phyloP scores from a whole-genome alignment of 345 rosid species.

The Rhodamnia rubescens region DNA sequence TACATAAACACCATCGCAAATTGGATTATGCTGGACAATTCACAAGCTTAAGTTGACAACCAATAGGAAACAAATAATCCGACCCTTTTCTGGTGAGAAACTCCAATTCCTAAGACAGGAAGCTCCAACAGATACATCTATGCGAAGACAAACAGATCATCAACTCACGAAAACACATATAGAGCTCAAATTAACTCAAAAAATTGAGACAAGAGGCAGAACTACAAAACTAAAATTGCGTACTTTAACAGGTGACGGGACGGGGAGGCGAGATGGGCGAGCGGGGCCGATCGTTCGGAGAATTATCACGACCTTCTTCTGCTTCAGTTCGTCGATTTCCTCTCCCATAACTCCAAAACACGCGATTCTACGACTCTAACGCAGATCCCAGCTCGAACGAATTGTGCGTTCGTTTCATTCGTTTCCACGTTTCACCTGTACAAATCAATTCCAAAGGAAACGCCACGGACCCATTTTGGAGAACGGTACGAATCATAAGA shows the following conservation, averaged over 20 bases:
- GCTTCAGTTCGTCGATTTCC: constrained; percentile 4
- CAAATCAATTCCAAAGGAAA: background rate
- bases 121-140: background rate
- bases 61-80: background rate
- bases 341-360: constrained; percentile 12
- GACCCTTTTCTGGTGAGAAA: background rate
- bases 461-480: background rate
- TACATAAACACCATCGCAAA: background rate
- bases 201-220: background rate
- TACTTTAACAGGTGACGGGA: constrained; percentile 52
- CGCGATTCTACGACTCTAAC: background rate
- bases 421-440: background rate
- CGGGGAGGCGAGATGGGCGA: constrained; percentile 50
- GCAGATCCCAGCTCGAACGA: background rate
- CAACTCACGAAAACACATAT: background rate
- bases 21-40: background rate
- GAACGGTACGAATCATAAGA: background rate
- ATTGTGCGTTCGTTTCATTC: background rate
- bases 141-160: background rate
- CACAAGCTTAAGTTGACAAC: background rate
- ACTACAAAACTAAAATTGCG: background rate
- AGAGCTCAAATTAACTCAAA: background rate
- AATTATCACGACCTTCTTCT: constrained; percentile 33
- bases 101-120: background rate
- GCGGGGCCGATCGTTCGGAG: constrained; percentile 72